phyloP scores from a whole-genome alignment of 768 basidiomycete genomes.

The Tricholoma sp. region DNA sequence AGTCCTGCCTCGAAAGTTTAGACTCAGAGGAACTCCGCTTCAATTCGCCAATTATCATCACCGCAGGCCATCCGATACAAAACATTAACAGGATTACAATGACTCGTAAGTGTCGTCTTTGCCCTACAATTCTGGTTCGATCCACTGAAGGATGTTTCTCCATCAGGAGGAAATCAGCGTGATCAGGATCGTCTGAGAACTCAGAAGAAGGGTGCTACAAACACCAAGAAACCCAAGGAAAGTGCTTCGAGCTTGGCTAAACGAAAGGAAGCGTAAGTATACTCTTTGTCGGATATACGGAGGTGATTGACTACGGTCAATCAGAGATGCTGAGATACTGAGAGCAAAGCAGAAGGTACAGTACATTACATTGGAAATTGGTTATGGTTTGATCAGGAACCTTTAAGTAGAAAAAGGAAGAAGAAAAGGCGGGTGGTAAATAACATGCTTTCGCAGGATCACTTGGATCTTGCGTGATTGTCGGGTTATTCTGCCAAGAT shows the following conservation, averaged over 20 bases:
- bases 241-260: constrained; percentile 56
- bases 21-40: constrained; percentile 20
- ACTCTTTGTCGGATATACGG: constrained; percentile 5
- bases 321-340: constrained; percentile 70
- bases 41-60: constrained; percentile 8
- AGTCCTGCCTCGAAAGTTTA: constrained; percentile 4
- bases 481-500: no score
- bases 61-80: constrained; percentile 2
- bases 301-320: constrained; percentile 14
- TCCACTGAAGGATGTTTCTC: constrained; percentile 16
- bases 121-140: constrained; percentile 11
- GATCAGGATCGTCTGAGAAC: constrained; percentile 70
- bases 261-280: constrained; percentile 70
- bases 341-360: constrained; percentile 77
- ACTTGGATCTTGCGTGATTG: background rate
- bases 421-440: constrained; percentile 34
- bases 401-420: constrained; percentile 47
- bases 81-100: constrained; percentile 25
- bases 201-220: constrained; percentile 59
- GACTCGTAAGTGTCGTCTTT: constrained; percentile 45
- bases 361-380: constrained; percentile 5
- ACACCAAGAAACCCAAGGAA: constrained; percentile 65
- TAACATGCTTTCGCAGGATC: constrained; percentile 23
- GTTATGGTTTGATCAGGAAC: background rate
- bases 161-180: constrained; percentile 75